phyloP scores from a whole-genome alignment of 179 eudicot genomes.

The Vitellaria paradoxa region DNA sequence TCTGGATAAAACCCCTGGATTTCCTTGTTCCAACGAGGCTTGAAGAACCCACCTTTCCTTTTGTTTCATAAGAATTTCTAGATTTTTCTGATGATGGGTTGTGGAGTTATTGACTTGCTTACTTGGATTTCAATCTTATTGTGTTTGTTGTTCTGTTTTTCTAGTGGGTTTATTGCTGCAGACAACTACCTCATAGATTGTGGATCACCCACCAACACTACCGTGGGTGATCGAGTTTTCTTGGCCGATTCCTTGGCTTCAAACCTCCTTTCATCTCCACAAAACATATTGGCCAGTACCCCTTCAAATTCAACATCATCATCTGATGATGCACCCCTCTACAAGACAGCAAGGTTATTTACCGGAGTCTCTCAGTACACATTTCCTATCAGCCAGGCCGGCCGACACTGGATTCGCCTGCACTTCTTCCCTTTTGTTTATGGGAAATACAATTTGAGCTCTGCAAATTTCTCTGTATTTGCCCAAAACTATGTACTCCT shows the following conservation, averaged over 20 bases:
- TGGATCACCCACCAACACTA: conserved; percentile 61
- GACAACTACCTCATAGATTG: conserved; percentile 60
- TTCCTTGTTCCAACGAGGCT: conserved; percentile 4
- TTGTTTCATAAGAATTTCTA: neutral
- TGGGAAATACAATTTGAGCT: conserved; percentile 35
- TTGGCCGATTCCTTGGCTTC: conserved; percentile 62
- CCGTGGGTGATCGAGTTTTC: conserved; percentile 53
- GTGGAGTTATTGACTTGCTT: conserved; percentile 19
- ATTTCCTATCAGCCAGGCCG: conserved; percentile 46
- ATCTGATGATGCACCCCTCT: conserved; percentile 32
- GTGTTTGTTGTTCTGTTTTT: conserved; percentile 27
- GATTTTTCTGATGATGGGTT: conserved; percentile 29
- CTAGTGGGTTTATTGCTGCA: conserved; percentile 38
- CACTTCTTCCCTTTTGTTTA: conserved; percentile 60
- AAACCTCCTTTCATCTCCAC: conserved; percentile 53
- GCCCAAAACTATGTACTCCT: conserved; percentile 46
- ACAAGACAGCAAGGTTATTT: conserved; percentile 60
- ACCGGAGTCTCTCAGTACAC: conserved; percentile 43
- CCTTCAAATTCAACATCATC: conserved; percentile 32
- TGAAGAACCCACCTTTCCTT: conserved; percentile 2
- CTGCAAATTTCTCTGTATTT: conserved; percentile 55
- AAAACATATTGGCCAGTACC: conserved; percentile 43
- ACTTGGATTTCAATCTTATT: conserved; percentile 33
- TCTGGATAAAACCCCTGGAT: neutral
- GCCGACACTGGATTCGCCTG: conserved; percentile 74